Conservation (phyloP, 106 monocot genomes). For the Acanthochlamys bracteata region DNA sequence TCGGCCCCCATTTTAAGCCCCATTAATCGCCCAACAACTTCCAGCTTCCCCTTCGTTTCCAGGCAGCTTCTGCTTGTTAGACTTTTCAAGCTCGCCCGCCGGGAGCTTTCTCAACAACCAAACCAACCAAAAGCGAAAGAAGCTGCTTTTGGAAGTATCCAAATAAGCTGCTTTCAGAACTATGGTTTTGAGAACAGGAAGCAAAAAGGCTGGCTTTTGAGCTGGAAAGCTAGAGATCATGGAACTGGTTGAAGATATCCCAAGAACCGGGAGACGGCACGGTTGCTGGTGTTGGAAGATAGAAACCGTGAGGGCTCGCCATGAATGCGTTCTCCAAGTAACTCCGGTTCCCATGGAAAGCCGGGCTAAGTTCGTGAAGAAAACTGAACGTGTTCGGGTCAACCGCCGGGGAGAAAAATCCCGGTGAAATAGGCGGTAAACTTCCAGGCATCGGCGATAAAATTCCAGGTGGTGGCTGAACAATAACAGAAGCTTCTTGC, state of each 20-base stretch:
- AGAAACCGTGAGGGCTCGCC: slow-evolving; percentile 19
- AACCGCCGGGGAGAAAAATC: slow-evolving; percentile 23
- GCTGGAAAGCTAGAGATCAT: background rate
- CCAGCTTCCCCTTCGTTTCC: background rate
- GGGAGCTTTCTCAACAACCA: background rate
- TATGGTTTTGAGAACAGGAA: too few species aligned
- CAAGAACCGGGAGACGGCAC: slow-evolving; percentile 26
- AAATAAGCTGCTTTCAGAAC: background rate
- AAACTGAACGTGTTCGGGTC: slow-evolving; percentile 15
- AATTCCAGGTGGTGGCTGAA: slow-evolving; percentile 15
- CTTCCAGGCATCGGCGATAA: slow-evolving; percentile 30
- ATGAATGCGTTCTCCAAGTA: slow-evolving; percentile 23
- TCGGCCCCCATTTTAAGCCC: background rate
- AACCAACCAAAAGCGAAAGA: background rate
- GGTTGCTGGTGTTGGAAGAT: slow-evolving; percentile 11
- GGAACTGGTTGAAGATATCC: slow-evolving; percentile 34
- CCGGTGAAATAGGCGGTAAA: slow-evolving; percentile 20
- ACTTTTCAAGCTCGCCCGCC: background rate
- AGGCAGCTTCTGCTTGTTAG: background rate
- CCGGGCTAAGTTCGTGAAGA: slow-evolving; percentile 25
- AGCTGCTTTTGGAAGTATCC: background rate
- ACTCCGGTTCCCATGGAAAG: slow-evolving; percentile 15
- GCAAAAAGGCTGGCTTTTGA: background rate
- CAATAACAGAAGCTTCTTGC: background rate
- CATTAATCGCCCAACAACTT: background rate